Evolutionary conservation across 495 filamentous ascomycete species (phyloP), one percentile per base, ranked within the genome.

Genomic region (Trichoderma orchidacearum): DNA sequence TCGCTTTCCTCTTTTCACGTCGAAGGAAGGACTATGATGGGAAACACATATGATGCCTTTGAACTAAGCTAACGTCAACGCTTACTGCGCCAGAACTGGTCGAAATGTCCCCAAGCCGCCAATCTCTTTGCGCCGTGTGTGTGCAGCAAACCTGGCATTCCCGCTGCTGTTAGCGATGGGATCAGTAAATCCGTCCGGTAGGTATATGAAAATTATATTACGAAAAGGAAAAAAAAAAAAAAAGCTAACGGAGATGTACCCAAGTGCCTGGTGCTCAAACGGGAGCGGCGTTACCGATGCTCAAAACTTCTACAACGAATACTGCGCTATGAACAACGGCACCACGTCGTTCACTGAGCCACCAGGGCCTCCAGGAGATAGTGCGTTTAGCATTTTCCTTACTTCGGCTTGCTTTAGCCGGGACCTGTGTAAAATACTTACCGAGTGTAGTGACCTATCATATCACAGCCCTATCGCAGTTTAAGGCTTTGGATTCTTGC

Each of bases 111-210:
- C 45, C 12, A 36, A 25, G 30, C 30, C 15, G 45, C 48, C 56
- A 52, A 32, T 35, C 48, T 51, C 11, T 36, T 76, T 6, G 74
- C 74, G 11, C 68, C 67, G 23, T 80, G 77, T 41, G 75, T 65
- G 18, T 80, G 77, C 58, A 30, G 54, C 21, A 78, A 78, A 60
- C 71, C 75, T 56, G 68, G 74, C 18, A 75, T 75, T 38, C 73
- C 70, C 23, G 54, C 66, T 11, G 51, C 59, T 12, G 65, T 68
- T 48, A 75, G 66, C 58, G 61, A 65, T 29, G 21, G 38, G 18
- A 75, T 78, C 60, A 70, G 66, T 59, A 66, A 66, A 0, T 67
- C 66, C 1, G 74, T 72, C 32, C 72, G 68, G 60, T 66, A 38
- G 15, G 41, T 21, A 17, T n/a, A 13, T 17, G 8, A 48, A 23